A percentile compares a stretch with the other conserved stretches of the same genome.
Conservation (phyloP, 768 basidiomycete species). For the Mycena epipterygia region DNA sequence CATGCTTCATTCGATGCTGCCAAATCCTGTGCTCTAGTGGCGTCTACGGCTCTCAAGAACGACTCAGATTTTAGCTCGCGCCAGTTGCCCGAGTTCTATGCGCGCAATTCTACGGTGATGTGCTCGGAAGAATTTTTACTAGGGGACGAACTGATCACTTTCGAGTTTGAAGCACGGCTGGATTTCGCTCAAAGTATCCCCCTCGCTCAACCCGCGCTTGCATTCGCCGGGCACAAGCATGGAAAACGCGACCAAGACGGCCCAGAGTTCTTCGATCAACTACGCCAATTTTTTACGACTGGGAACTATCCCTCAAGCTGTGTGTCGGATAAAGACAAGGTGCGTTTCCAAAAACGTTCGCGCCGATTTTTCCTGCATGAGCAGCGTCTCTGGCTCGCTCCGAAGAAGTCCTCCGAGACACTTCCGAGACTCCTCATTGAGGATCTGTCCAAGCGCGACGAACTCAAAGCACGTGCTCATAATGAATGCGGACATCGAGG, state of each 20-base stretch:
- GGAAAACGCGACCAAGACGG: constrained; percentile 29
- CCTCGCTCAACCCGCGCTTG: neutral
- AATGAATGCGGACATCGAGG: too few species aligned
- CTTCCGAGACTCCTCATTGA: constrained; percentile 43
- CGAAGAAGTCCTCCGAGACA: constrained; percentile 6
- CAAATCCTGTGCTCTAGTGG: too few species aligned
- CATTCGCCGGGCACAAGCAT: neutral
- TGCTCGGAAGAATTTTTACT: neutral
- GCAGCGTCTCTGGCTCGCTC: constrained; percentile 35
- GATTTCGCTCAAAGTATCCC: constrained; percentile 18
- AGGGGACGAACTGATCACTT: neutral
- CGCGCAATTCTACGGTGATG: neutral
- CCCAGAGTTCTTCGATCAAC: constrained; percentile 28
- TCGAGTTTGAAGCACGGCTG: neutral
- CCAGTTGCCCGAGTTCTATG: neutral
- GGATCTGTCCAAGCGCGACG: constrained; percentile 6
- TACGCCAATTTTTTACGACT: constrained; percentile 32
- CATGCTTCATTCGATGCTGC: too few species aligned
- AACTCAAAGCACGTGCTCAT: constrained; percentile 42
- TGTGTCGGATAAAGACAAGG: constrained; percentile 5
- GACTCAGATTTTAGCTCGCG: too few species aligned
- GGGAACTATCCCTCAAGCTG: constrained; percentile 10
- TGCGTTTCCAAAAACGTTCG: constrained; percentile 18
- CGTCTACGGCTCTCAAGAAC: too few species aligned
- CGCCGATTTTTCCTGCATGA: constrained; percentile 37